Evolutionary conservation across 2,329 filamentous ascomycete species (phyloP), one percentile per base, ranked within the genome.

Genomic region (Ophiocordyceps unilateralis): DNA sequence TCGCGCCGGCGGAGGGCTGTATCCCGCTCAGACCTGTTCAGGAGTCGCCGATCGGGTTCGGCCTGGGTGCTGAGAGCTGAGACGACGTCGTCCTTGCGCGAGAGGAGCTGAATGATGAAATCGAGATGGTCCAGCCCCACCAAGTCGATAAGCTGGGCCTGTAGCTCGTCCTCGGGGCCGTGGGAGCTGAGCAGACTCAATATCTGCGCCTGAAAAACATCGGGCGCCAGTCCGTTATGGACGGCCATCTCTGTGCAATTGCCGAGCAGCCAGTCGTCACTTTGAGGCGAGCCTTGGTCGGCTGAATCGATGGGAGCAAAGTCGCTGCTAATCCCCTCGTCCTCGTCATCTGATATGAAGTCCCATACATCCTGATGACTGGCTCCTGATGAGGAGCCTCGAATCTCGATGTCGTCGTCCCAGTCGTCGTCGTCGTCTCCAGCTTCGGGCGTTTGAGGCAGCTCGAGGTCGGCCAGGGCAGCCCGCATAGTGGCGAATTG

Each of bases 51-150:
- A 3, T 59, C 62, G 11, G 56, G 50, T n/a, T 52, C 69, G 1
- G 45, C 24, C 58, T 51, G 52, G 46, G 50, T 53, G 4, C 63
- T 54, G 11, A 64, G 56, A 5, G 64, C 60, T 4, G 70, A 62
- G 11, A 79, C 59, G 39, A 96, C 75, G 39, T 83, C 74, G 42
- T 72, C 66, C 42, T 87, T 76, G 57, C 89, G 78, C 2, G 78
- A 72, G 42, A 96, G 81, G n/a, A 96, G 66, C 48, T 95, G 85
- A 48, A 88, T 88, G 43, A 96, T 81, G 53, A 98, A 79, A 50
- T 98, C 89, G 17, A 98, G 68, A 55, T 96, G 86, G 52, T 91
- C 87, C 53, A 89, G 96, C 0, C 93, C 91, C 46, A 98, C 70
- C 38, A 95, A 75, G 52, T 98, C 91, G 0, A 84, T 86, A 30